Evolutionary conservation across 805 yeast species (phyloP).

Genomic region (Metschnikowia santaceciliae): DNA sequence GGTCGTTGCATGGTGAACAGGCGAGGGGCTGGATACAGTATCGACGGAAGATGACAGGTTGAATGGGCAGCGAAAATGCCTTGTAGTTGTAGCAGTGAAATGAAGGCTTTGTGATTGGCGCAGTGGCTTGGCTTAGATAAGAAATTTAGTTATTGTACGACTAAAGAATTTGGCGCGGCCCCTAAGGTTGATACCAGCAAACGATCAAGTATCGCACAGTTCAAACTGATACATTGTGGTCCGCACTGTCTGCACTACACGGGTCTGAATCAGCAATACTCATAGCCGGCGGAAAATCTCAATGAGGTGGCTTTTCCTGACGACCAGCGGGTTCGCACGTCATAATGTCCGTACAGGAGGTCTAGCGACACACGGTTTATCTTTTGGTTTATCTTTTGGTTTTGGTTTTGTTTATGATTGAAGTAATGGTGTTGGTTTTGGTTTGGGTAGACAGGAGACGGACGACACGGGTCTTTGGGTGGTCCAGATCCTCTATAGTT

Average conservation of each 20-base stretch:
- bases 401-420: no score
- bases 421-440: no score
- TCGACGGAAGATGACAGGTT: background rate
- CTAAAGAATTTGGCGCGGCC: conserved; percentile 4
- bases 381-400: background rate
- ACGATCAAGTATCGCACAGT: conserved; percentile 1
- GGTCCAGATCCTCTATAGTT: background rate
- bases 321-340: background rate
- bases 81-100: background rate
- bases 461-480: no score
- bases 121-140: conserved; percentile 1
- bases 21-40: background rate
- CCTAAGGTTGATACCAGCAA: background rate
- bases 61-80: background rate
- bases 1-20: conserved; percentile 6
- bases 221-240: background rate
- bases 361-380: background rate
- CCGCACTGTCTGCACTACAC: conserved; percentile 2
- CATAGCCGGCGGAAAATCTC: background rate
- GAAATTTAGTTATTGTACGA: conserved; percentile 1
- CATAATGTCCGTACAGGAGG: background rate
- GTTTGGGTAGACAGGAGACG: no score
- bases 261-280: background rate
- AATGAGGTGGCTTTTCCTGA: background rate
- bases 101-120: background rate